Evolutionary conservation across 2,329 filamentous ascomycete species (phyloP), one percentile per base, ranked within the genome.

Genomic region (Fusarium sacchari): DNA sequence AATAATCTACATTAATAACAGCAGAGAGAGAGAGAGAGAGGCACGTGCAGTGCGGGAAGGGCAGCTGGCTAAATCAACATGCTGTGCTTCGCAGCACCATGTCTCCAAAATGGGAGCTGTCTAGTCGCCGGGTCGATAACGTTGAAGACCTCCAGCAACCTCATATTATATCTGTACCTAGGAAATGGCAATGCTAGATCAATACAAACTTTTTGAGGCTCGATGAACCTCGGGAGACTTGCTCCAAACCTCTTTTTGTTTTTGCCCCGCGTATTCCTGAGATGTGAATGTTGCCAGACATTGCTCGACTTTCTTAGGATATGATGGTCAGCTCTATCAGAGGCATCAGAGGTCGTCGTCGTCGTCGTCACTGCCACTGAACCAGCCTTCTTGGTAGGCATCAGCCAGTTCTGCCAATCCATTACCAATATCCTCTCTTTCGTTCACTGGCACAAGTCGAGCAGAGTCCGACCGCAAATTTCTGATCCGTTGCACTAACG

Each of bases 331-430:
- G 6, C 44, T 28, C 37, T 26, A 20, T 17, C 15, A 30, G 24
- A 15, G 44, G 14, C 80, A 24, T 49, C 72, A 79, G n/a, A 80
- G 53, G 36, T 88, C 86, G 57, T 94, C 92, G 65, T 94, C 91
- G 26, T 90, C 91, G 14, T 90, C 87, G 75, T 94, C 93, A 65
- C 90, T 92, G 30, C 91, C 94, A 77, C 92, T 94, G 18, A 90
- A 91, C 93, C 94, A 97, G 4, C 94, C 94, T 69, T 96, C 94
- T 75, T 94, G 91, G 80, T 98, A 98, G 67, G 93, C 93, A 78
- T 97, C 95, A 3, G 93, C 92, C 77, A 98, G 91, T 67, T 93
- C 92, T 30, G 93, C 91, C 43, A 99, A 85, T 18, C 93, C 91
- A 79, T 97, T 96, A 50, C 90, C 89, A n/a, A 98, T 85, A 6